Base-by-base conservation (phyloP, 1,139 yeast species). In the Candida anutae region DNA sequence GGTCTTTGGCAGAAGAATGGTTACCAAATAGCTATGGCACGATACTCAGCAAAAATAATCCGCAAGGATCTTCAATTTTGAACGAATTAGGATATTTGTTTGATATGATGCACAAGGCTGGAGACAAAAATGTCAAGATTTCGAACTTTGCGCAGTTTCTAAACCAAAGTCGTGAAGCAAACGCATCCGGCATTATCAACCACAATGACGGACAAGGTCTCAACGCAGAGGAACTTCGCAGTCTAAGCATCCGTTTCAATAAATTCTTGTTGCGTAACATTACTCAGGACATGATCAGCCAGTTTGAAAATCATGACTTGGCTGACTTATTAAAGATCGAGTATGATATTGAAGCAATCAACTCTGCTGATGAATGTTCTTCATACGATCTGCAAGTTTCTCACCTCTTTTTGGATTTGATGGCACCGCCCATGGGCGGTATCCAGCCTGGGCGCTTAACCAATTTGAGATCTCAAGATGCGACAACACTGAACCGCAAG, bases 91-190 rank as follows among this genome's bases (percentile, higher is more conserved):
- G 95, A 0, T 84, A 87, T 36, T 58, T 93, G 12, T 84, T 77
- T 55, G 97, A 93, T 45, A 90, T 90, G 98, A 69, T 90, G 58
- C 67, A 69, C 28, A 84, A 84, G 48, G 87, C 95, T 0, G 58
- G 70, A 15, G 93, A 94, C 1, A 67, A 69, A 28, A 66, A 48
- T 74, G 83, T 57, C 60, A 82, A 79, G 27, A 80, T 90, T 0
- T 61, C 82, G 6, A 85, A 90, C 46, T 87, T 90, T 52, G 46
- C 68, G 2, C 61, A 58, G 28, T 53, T 56, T 26, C 48, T 79
- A 34, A 61, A 63, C 31, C 56, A 70, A 4, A 56, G 66, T 19
- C 54, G 56, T 4, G 64, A 63, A 15, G 77, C 77, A 0, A 53
- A 53, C 8, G 54, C 60, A 1, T 51, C 72, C 15, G 77, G 77